These are phyloP conservation scores for Cryptococcus sp. DNA, from an alignment of 1,284 basidiomycete species.

Conservation along the genomic window DNA sequence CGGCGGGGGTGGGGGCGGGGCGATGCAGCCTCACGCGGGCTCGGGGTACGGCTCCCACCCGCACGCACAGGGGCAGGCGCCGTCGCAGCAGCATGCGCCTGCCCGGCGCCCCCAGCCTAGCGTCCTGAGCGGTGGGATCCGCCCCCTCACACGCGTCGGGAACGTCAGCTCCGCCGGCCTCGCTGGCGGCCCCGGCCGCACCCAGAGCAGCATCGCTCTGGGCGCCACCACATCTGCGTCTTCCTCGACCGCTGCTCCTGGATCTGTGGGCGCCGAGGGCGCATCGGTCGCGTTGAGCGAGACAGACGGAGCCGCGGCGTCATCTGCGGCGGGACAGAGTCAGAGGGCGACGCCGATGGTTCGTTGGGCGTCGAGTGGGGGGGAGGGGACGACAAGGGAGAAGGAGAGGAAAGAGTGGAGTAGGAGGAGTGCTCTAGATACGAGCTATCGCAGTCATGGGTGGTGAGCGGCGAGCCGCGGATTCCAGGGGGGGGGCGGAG, in stretches of 20 bases:
- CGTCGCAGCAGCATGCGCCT: too few species aligned
- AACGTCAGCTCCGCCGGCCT: background rate
- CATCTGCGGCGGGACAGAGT: too few species aligned
- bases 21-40: too few species aligned
- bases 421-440: constrained; percentile 29
- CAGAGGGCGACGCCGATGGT: constrained; percentile 35
- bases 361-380: constrained; percentile 30
- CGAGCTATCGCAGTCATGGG: constrained; percentile 43
- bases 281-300: too few species aligned
- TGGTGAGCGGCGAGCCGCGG: constrained; percentile 26
- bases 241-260: too few species aligned
- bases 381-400: constrained; percentile 23
- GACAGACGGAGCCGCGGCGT: too few species aligned
- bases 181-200: constrained; percentile 4
- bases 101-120: constrained; percentile 22
- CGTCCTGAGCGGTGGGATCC: constrained; percentile 34
- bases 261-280: too few species aligned
- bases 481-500: background rate
- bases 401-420: constrained; percentile 24
- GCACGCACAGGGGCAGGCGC: too few species aligned
- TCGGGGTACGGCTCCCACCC: too few species aligned
- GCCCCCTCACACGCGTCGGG: constrained; percentile 38
- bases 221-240: too few species aligned
- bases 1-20: too few species aligned
- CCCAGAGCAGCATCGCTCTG: too few species aligned